Base-by-base conservation (phyloP, 2,329 filamentous ascomycete species). In the Talaromyces rugulosus region DNA sequence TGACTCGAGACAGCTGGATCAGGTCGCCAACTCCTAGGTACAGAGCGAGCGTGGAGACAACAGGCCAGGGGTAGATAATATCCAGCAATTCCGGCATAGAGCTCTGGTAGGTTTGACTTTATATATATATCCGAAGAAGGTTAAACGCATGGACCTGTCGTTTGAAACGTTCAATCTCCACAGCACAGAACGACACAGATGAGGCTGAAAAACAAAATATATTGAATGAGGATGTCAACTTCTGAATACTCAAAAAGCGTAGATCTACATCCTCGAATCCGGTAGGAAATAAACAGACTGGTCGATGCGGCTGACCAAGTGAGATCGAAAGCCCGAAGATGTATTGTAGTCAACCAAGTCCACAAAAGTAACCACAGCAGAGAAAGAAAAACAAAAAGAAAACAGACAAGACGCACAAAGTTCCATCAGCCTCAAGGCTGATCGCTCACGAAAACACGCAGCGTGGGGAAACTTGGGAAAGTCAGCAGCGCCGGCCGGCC, bases 1-100 rank as follows among this genome's bases (percentile, higher is more conserved):
- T 71, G 12, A 66, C 61, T 50, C 71, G 66, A 16, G 70, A 61
- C n/a, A 72, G 65, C 12, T 63, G 67, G 51, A 73, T 64, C 34
- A 73, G 61, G 62, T 72, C 71, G 11, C 68, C 71, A n/a, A 66
- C 63, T 27, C 69, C 64, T 27, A 71, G 63, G 56, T 69, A 50
- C 31, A 59, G 53, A 42, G 64, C 69, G 33, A 73, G 61, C 30
- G 58, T 63, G 16, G 62, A 67, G 40, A 67, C 69, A 27, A 73
- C 62, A 5, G 71, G 71, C 69, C 70, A 73, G n/a, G 65, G 58
- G 27, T 64, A 64, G 28, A 73, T 55, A 42, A 72, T 42, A 33
- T 66, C 61, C 56, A 69, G 64, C 16, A 73, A 60, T 31, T 60
- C 64, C 18, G 61, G 56, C 66, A 66, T 65, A 53, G 55, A 60